Conservation (phyloP, 352 stramenopile genomes). For the Globisporangium rhizosaccharum region DNA sequence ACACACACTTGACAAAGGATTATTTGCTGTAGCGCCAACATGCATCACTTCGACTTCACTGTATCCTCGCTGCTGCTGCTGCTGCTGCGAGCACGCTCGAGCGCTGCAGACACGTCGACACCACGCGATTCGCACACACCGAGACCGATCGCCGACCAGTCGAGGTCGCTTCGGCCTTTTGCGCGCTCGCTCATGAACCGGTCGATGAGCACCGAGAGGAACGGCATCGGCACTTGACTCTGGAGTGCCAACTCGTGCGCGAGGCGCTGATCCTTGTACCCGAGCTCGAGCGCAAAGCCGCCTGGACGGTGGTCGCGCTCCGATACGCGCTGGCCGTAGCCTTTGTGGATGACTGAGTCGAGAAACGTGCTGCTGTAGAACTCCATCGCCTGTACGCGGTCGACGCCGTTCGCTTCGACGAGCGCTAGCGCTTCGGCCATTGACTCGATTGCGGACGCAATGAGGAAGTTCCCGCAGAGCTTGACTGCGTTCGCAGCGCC, state of each 20-base stretch:
- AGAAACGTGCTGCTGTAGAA: slow-evolving; percentile 81
- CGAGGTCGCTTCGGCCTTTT: slow-evolving; percentile 53
- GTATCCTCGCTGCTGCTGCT: background rate
- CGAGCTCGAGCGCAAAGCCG: slow-evolving; percentile 69
- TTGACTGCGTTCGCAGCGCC: slow-evolving; percentile 74
- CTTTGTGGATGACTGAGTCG: slow-evolving; percentile 76
- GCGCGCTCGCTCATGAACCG: slow-evolving; percentile 57
- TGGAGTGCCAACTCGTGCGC: slow-evolving; percentile 51
- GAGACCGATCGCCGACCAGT: slow-evolving; percentile 75
- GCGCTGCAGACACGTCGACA: slow-evolving; percentile 41
- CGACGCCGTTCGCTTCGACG: slow-evolving; percentile 62
- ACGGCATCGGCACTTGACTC: slow-evolving; percentile 64
- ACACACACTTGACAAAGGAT: too few relatives aligned
- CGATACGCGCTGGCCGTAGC: slow-evolving; percentile 72
- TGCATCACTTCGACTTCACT: too few relatives aligned
- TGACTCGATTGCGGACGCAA: slow-evolving; percentile 70
- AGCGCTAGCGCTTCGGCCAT: slow-evolving; percentile 68
- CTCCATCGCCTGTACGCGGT: slow-evolving; percentile 66
- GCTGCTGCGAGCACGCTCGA: slow-evolving; percentile 28
- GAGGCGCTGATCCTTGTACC: slow-evolving; percentile 69
- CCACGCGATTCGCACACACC: slow-evolving; percentile 50
- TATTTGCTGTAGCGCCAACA: too few relatives aligned
- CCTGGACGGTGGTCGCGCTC: slow-evolving; percentile 64
- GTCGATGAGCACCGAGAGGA: slow-evolving; percentile 68
- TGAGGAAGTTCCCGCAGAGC: slow-evolving; percentile 79